Evolutionary conservation across 1,139 yeast species (phyloP).

Genomic region (Debaryomycetaceae sp.): DNA sequence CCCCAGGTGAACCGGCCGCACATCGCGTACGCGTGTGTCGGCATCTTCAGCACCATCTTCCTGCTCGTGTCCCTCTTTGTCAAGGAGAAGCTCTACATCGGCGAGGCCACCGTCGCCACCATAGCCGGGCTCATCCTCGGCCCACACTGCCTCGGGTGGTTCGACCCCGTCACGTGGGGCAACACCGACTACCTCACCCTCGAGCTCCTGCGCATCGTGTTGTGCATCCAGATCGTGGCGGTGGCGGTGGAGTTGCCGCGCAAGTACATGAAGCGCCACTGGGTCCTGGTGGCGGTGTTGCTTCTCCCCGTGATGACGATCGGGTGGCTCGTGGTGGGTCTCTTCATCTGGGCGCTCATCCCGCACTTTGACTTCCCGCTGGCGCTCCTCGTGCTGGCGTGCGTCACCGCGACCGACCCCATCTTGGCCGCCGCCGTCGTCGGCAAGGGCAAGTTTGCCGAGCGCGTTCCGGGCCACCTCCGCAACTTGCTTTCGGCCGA

Average conservation of each 20-base stretch:
- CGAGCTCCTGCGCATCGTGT: conserved; percentile 82
- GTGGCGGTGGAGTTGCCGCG: conserved; percentile 96
- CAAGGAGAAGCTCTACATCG: conserved; percentile 83
- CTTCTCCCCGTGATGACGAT: conserved; percentile 89
- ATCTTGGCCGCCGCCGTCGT: conserved; percentile 97
- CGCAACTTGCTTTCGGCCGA: conserved; percentile 88
- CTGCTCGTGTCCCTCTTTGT: conserved; percentile 88
- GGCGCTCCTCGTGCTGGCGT: conserved; percentile 79
- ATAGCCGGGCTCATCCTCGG: conserved; percentile 90
- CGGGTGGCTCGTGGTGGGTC: conserved; percentile 88
- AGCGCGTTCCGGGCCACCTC: conserved; percentile 93
- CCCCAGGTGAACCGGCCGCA: conserved; percentile 56
- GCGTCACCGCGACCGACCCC: conserved; percentile 97
- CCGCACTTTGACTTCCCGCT: conserved; percentile 79
- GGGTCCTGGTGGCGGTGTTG: conserved; percentile 76
- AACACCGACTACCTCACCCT: conserved; percentile 80
- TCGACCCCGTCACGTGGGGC: conserved; percentile 87
- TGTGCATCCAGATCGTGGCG: conserved; percentile 92
- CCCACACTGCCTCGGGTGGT: conserved; percentile 89
- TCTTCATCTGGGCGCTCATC: conserved; percentile 78
- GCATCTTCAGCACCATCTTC: conserved; percentile 82
- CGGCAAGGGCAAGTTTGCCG: conserved; percentile 97
- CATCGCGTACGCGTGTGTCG: conserved; percentile 88
- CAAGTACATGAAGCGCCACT: conserved; percentile 86
- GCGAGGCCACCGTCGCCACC: conserved; percentile 95